Conservation (phyloP, 2,329 filamentous ascomycete species). For the Drechslerella stenobrocha region DNA sequence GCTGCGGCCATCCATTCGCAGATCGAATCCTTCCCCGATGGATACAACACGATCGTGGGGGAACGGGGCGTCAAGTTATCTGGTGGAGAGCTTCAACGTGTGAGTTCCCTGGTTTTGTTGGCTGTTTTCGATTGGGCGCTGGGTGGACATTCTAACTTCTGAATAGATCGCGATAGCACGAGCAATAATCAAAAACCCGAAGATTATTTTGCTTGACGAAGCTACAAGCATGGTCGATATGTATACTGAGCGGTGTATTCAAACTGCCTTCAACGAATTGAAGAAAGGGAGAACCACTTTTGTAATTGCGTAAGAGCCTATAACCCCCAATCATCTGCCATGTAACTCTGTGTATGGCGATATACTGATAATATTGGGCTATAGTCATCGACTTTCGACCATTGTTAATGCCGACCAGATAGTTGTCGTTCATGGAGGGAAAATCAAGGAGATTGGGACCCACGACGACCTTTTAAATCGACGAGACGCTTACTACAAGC, state of each 20-base stretch:
- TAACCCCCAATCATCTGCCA: slow-evolving; percentile 52
- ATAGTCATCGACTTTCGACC: slow-evolving; percentile 69
- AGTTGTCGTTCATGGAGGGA: slow-evolving; percentile 67
- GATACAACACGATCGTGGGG: slow-evolving; percentile 60
- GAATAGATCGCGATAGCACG: slow-evolving; percentile 53
- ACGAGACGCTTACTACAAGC: slow-evolving; percentile 66
- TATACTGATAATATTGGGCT: slow-evolving; percentile 40
- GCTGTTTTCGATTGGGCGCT: too few species aligned
- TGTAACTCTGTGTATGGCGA: background rate
- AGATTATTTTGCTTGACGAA: slow-evolving; percentile 60
- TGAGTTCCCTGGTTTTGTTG: slow-evolving; percentile 21
- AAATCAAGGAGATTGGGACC: slow-evolving; percentile 66
- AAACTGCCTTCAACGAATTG: slow-evolving; percentile 59
- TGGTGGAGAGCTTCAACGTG: slow-evolving; percentile 61
- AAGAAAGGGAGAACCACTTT: slow-evolving; percentile 61
- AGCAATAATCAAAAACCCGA: slow-evolving; percentile 57
- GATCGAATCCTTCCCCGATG: slow-evolving; percentile 64
- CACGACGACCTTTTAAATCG: slow-evolving; percentile 64
- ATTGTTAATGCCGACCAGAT: slow-evolving; percentile 71
- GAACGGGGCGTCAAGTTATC: slow-evolving; percentile 60
- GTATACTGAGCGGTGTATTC: slow-evolving; percentile 58
- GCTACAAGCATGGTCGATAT: slow-evolving; percentile 61
- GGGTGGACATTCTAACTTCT: slow-evolving; percentile 8
- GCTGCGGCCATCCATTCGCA: slow-evolving; percentile 68
- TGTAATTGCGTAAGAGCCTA: slow-evolving; percentile 59